Evolutionary conservation across 148 eudicot species (phyloP).

Genomic region (Cornus suecica): DNA sequence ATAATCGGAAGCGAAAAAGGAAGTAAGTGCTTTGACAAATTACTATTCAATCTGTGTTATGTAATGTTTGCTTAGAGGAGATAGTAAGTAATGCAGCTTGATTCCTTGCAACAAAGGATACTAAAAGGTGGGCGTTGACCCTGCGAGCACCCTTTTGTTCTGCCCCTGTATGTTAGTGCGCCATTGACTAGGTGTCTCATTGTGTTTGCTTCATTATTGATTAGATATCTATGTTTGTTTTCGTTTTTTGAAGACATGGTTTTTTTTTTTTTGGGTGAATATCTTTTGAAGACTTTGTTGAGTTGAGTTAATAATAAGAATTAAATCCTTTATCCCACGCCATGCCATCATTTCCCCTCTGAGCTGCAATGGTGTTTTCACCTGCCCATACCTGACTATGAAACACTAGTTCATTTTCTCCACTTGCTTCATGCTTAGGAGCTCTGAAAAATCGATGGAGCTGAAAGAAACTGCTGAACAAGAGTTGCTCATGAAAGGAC

Average conservation of each 20-base stretch:
- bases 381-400: background rate
- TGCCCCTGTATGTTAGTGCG: background rate
- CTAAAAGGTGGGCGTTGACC: too few relatives aligned
- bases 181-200: background rate
- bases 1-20: conserved; percentile 66
- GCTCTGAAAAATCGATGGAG: conserved; percentile 62
- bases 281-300: too few relatives aligned
- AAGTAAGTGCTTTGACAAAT: conserved; percentile 43
- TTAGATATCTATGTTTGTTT: too few relatives aligned
- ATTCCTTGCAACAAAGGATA: background rate
- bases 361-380: too few relatives aligned
- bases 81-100: conserved; percentile 2
- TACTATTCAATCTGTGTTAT: background rate
- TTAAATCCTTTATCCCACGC: too few relatives aligned
- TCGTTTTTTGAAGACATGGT: too few relatives aligned
- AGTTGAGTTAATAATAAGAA: too few relatives aligned
- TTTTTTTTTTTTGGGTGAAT: too few relatives aligned
- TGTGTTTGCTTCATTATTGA: background rate
- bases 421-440: conserved; percentile 32
- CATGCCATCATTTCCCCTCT: too few relatives aligned
- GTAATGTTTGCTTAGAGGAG: background rate
- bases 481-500: conserved; percentile 82
- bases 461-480: conserved; percentile 70
- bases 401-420: background rate
- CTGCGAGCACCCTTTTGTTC: too few relatives aligned